These are phyloP conservation scores for Suillus hirtellus DNA, from an alignment of 768 basidiomycete species.

Conservation along the genomic window DNA sequence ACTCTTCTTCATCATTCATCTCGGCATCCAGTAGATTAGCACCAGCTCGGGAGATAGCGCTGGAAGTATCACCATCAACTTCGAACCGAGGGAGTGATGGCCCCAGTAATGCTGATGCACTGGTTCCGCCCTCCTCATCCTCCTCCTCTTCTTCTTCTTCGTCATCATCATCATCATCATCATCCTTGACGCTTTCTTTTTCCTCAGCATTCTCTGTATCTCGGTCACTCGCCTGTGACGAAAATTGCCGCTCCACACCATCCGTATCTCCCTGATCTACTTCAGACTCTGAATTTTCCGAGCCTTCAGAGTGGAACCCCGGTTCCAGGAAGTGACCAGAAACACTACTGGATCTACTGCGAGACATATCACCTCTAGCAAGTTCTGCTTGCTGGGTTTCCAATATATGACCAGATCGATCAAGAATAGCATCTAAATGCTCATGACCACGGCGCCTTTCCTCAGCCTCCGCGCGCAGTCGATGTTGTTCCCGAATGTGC, in stretches of 20 bases:
- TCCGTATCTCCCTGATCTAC: slow-evolving; percentile 13
- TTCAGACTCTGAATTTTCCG: slow-evolving; percentile 29
- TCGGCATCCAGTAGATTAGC: not conserved
- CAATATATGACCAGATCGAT: slow-evolving; percentile 85
- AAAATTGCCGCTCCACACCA: slow-evolving; percentile 1
- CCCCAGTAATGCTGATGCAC: slow-evolving; percentile 31
- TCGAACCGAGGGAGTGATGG: slow-evolving; percentile 12
- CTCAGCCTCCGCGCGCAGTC: slow-evolving; percentile 67
- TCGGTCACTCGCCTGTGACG: slow-evolving; percentile 3
- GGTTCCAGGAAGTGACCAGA: slow-evolving; percentile 30
- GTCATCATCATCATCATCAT: slow-evolving; percentile 30
- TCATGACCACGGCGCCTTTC: slow-evolving; percentile 77
- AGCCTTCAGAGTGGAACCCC: slow-evolving; percentile 23
- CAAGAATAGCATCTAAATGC: slow-evolving; percentile 87
- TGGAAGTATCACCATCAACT: slow-evolving; percentile 14
- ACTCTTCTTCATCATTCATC: slow-evolving; percentile 7
- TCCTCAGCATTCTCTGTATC: slow-evolving; percentile 11
- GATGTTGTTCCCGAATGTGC: slow-evolving; percentile 75
- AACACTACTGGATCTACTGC: slow-evolving; percentile 60
- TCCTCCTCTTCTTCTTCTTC: slow-evolving; percentile 30
- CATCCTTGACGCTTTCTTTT: slow-evolving; percentile 9
- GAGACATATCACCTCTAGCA: slow-evolving; percentile 46
- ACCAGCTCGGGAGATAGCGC: slow-evolving; percentile 1
- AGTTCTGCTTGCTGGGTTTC: slow-evolving; percentile 81
- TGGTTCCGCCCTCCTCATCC: slow-evolving; percentile 32